Evolutionary conservation across 139 green algal species (phyloP).

Genomic region (Zygnema cylindricum): DNA sequence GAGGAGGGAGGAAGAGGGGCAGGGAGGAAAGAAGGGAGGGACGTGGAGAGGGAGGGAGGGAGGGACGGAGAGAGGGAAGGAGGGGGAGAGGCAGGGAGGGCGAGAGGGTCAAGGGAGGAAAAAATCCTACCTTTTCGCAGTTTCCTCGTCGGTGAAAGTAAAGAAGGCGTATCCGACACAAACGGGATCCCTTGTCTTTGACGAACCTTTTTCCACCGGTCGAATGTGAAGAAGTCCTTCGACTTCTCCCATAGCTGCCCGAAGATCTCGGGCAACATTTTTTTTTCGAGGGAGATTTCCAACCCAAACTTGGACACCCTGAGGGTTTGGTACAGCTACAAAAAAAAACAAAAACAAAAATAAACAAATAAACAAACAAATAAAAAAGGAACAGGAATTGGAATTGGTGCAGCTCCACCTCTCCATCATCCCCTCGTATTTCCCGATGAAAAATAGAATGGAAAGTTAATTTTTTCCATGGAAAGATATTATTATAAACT

Average conservation of each 20-base stretch:
- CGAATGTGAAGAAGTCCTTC: conserved; percentile 24
- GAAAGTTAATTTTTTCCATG: no score
- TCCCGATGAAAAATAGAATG: no score
- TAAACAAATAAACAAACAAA: background rate
- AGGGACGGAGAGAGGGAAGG: no score
- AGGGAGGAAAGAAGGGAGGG: no score
- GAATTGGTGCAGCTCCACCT: no score
- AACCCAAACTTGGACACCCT: conserved; percentile 25
- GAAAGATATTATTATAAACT: no score
- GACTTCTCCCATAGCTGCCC: background rate
- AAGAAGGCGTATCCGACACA: conserved; percentile 31
- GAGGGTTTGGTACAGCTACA: background rate
- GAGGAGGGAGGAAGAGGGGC: no score
- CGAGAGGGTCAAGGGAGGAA: no score
- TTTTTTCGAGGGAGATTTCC: conserved; percentile 35
- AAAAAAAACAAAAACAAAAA: background rate
- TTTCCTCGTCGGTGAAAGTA: background rate
- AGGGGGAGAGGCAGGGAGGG: no score
- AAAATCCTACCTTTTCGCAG: conserved; percentile 12
- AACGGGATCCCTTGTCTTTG: conserved; percentile 11
- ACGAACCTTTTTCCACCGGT: background rate
- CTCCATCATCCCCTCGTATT: no score
- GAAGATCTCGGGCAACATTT: conserved; percentile 30
- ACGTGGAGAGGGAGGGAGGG: no score
- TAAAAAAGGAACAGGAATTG: no score